These are phyloP conservation scores for Fusarium globosum DNA, from an alignment of 2,329 filamentous ascomycete species.

Conservation along the genomic window DNA sequence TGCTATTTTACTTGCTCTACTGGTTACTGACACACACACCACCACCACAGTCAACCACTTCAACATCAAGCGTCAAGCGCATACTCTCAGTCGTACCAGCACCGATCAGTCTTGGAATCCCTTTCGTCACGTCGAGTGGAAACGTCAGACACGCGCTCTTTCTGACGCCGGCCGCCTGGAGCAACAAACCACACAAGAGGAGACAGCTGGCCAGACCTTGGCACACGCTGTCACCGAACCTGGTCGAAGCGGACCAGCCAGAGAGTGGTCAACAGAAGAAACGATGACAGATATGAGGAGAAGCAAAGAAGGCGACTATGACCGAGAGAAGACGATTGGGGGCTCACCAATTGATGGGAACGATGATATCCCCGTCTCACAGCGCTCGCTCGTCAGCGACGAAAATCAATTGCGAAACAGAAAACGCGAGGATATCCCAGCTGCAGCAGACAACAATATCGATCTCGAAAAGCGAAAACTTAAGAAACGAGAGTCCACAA, in stretches of 20 bases:
- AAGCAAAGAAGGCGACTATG: slow-evolving; percentile 24
- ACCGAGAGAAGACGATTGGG: slow-evolving; percentile 24
- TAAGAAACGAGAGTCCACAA: slow-evolving; percentile 55
- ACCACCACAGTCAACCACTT: slow-evolving; percentile 57
- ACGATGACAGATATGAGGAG: slow-evolving; percentile 37
- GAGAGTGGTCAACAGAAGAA: slow-evolving; percentile 43
- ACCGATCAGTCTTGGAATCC: slow-evolving; percentile 56
- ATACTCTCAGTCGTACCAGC: slow-evolving; percentile 54
- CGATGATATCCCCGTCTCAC: slow-evolving; percentile 34
- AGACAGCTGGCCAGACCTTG: slow-evolving; percentile 45
- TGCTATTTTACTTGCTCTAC: not conserved
- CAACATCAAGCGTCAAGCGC: slow-evolving; percentile 58
- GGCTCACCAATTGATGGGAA: slow-evolving; percentile 33
- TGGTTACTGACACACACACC: not conserved
- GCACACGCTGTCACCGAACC: slow-evolving; percentile 52
- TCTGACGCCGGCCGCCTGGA: slow-evolving; percentile 50
- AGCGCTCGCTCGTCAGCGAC: slow-evolving; percentile 35
- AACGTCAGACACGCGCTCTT: slow-evolving; percentile 37
- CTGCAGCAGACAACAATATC: slow-evolving; percentile 11
- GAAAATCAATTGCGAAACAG: slow-evolving; percentile 47
- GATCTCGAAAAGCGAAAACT: slow-evolving; percentile 46
- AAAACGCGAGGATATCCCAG: slow-evolving; percentile 41
- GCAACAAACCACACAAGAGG: slow-evolving; percentile 42
- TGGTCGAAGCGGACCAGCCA: slow-evolving; percentile 35
- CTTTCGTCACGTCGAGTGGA: slow-evolving; percentile 57